Base-by-base conservation (phyloP, 2,329 filamentous ascomycete genomes). In the Magnaporthales sp. region DNA sequence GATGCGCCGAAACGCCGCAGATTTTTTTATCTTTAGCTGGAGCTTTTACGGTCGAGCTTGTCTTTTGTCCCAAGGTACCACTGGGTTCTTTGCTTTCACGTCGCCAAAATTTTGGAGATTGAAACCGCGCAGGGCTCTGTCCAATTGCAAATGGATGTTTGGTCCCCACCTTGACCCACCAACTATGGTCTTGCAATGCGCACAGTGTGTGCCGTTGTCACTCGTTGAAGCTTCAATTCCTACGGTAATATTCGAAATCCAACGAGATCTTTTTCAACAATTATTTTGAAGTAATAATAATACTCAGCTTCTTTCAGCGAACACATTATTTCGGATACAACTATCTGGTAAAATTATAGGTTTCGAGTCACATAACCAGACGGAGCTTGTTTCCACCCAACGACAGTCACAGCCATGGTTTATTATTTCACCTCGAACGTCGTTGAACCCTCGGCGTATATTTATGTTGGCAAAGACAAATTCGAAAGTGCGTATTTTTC, bases 381-480 rank as follows among this genome's bases (percentile, higher is more conserved):
- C 38, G 19, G 6, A 8, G 9, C n/a, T n/a, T 8, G 38, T 51
- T 19, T 7, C 4, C 19, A n/a, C 10, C 5, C 19, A 8, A 51
- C 38, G 5, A 51, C 19, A 24, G 78, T 74, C 30, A 96, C 30
- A 61, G 19, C n/a, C 64, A 72, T 99, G 95, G 95, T 99, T 62
- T 97, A 91, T 80, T 98, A 98, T 78, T 98, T 95, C 77, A 95
- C 89, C 1, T 98, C 94, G 29, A 94, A 86, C 69, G 87, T 88
- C 58, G 92, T 96, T 54, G 84, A 89, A 13, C 94, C 95, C 1
- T 77, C 92, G 32, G 94, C 92, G 58, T 93, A 90, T 76, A 88
- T 99, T 74, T 99, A 99, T 77, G 92, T 97, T 68, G 95, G 95
- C 78, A 99, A 98, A 79, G 95, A 99, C 83, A 99, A 99, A 81